Base-by-base conservation (phyloP, 2,329 filamentous ascomycete species). In the Sphaerulina musiva region DNA sequence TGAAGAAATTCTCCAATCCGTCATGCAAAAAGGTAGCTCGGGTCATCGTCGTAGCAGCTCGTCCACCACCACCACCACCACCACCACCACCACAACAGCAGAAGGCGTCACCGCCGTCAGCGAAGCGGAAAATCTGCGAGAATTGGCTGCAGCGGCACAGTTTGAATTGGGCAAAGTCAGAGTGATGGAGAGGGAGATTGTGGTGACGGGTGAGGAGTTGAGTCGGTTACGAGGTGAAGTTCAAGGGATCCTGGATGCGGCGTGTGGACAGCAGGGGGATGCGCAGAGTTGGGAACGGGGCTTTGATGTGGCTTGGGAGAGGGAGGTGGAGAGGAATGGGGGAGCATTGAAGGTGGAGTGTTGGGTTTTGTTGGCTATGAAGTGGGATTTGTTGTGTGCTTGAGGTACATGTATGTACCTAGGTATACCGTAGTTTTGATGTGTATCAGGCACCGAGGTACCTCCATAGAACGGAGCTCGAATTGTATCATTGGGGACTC, bases 361-460 rank as follows among this genome's bases (percentile, higher is more conserved):
- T 23, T 55, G 49, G 49, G 34, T 55, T 31, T 10, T 55, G 49
- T 42, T 58, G 26, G 52, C 49, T 41, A 50, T 49, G 49, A 51
- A 52, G 36, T 53, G 44, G 51, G 47, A 57, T 45, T 40, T 48
- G 43, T 46, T 57, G 38, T 51, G 54, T 54, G 54, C 54, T 42
- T 56, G 46, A 57, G 38, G 17, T 7, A 29, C 26, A 29, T 2
- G 20, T 20, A 20, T 20, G 20, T 20, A 17, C 14, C 14, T 17
- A 20, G 20, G 20, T 20, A 20, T 20, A 20, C 20, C 20, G 3
- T 20, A 4, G 20, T 20, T 20, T 20, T 20, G 2, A 20, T 20
- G 20, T 20, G 20, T 20, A 20, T 20, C 20, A 20, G 20, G 20
- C 20, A 20, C 20, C 20, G 20, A 20, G 20, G 20, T 20, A 20